These are phyloP conservation scores for Coccomyxa subellipsoidea DNA, from an alignment of 163 green algal species.

Conservation along the genomic window DNA sequence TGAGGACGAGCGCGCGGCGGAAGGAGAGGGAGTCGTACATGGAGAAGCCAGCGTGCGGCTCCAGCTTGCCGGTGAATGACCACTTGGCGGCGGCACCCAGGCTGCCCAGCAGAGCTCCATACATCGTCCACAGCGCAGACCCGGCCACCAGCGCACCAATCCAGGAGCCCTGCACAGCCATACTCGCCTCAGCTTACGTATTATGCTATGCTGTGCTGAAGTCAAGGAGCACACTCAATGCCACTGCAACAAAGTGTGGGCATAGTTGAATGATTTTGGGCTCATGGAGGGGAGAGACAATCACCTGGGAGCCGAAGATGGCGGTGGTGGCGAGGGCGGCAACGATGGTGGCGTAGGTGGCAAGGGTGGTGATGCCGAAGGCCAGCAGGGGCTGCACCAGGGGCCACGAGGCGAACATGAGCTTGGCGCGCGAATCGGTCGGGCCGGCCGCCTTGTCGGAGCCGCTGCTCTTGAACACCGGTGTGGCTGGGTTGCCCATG, in stretches of 20 bases:
- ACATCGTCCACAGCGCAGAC: not conserved
- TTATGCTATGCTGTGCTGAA: too few species aligned
- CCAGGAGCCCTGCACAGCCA: not conserved
- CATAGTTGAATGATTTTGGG: too few species aligned
- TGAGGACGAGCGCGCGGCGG: slow-evolving; percentile 7
- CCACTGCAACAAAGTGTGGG: too few species aligned
- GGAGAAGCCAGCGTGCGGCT: not conserved
- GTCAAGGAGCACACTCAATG: too few species aligned
- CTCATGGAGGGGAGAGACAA: not conserved
- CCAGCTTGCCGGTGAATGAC: not conserved
- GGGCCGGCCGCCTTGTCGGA: not conserved
- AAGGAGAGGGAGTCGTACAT: slow-evolving; percentile 6
- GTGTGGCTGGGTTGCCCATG: not conserved
- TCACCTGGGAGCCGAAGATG: not conserved
- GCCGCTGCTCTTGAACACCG: not conserved
- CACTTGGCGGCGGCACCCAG: not conserved
- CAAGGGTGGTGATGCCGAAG: not conserved
- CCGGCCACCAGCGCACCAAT: not conserved
- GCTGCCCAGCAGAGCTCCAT: slow-evolving; percentile 1
- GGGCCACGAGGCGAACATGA: not conserved
- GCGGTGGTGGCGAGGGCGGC: not conserved
- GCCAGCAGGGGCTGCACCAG: not conserved
- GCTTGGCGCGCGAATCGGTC: not conserved
- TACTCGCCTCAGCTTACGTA: too few species aligned
- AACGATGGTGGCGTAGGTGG: not conserved